phyloP scores from a whole-genome alignment of 1,284 basidiomycete genomes.

The Leccinum subfulvum region DNA sequence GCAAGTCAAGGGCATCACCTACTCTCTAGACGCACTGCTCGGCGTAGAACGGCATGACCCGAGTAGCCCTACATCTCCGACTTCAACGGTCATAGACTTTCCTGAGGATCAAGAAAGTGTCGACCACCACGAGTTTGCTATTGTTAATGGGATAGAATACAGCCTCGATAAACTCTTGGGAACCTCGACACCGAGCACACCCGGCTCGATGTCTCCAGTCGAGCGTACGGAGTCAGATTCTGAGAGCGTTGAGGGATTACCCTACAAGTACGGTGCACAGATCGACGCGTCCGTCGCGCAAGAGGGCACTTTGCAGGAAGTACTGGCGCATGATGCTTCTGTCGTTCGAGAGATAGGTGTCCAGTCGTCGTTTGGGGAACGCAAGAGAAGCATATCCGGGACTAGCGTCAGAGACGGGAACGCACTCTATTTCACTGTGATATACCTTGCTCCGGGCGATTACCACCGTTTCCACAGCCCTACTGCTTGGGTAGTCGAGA shows the following conservation, averaged over 20 bases:
- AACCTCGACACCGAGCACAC: slow-evolving; percentile 30
- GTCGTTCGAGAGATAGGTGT: slow-evolving; percentile 71
- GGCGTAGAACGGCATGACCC: slow-evolving; percentile 58
- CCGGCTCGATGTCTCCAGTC: slow-evolving; percentile 23
- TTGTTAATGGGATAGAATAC: slow-evolving; percentile 97
- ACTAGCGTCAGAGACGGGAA: slow-evolving; percentile 65
- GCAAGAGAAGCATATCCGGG: slow-evolving; percentile 43
- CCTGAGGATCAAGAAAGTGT: slow-evolving; percentile 54
- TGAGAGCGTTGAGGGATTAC: slow-evolving; percentile 32
- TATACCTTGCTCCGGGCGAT: slow-evolving; percentile 98
- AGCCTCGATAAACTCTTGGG: slow-evolving; percentile 84
- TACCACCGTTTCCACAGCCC: slow-evolving; percentile 98
- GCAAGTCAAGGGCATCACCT: slow-evolving; percentile 97
- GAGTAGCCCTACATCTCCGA: slow-evolving; percentile 41
- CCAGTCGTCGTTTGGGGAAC: slow-evolving; percentile 41
- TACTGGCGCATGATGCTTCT: slow-evolving; percentile 60
- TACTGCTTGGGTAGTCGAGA: slow-evolving; percentile 95
- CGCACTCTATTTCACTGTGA: slow-evolving; percentile 88
- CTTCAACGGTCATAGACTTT: slow-evolving; percentile 40
- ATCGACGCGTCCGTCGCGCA: slow-evolving; percentile 65
- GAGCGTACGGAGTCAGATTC: slow-evolving; percentile 28
- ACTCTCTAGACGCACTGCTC: slow-evolving; percentile 90
- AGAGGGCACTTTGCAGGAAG: slow-evolving; percentile 51
- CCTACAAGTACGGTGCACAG: slow-evolving; percentile 58
- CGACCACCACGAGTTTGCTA: slow-evolving; percentile 88